Evolutionary conservation across 768 basidiomycete species (phyloP).

Genomic region (Psilocybe azurescens): DNA sequence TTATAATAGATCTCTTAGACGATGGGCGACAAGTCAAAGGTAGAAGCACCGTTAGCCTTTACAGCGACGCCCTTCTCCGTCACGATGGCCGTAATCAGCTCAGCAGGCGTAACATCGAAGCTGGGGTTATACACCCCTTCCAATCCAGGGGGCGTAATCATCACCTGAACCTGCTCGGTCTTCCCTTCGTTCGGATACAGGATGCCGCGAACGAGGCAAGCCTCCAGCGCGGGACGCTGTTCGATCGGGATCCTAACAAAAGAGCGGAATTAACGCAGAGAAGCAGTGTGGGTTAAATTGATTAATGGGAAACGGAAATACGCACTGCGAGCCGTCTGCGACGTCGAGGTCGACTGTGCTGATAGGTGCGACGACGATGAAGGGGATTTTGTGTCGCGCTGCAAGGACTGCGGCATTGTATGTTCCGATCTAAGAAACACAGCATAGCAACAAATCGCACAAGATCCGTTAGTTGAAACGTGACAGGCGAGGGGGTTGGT

Average conservation of each 20-base stretch:
- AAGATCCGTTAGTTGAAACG: constrained; percentile 19
- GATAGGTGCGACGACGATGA: constrained; percentile 92
- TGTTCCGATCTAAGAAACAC: constrained; percentile 71
- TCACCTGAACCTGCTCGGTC: constrained; percentile 73
- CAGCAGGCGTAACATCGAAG: constrained; percentile 96
- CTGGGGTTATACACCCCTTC: constrained; percentile 88
- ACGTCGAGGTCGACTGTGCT: constrained; percentile 90
- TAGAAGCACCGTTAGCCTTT: constrained; percentile 57
- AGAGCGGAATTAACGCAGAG: constrained; percentile 7
- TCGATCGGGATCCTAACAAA: constrained; percentile 83
- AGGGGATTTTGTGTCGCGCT: constrained; percentile 84
- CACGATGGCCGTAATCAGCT: constrained; percentile 92
- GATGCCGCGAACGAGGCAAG: constrained; percentile 85
- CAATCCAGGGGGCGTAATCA: constrained; percentile 77
- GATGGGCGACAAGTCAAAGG: constrained; percentile 69
- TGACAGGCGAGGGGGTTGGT: neutral
- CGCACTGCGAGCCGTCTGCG: constrained; percentile 63
- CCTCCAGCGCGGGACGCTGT: constrained; percentile 87
- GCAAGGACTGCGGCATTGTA: constrained; percentile 96
- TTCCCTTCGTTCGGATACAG: constrained; percentile 59
- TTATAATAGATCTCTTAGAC: constrained; percentile 36
- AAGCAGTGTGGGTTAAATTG: neutral
- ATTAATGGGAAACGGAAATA: constrained; percentile 25
- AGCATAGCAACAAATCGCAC: neutral
- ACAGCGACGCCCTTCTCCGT: constrained; percentile 95